These are phyloP conservation scores for Phytophthora lateralis DNA, from an alignment of 352 stramenopile species.

Conservation along the genomic window DNA sequence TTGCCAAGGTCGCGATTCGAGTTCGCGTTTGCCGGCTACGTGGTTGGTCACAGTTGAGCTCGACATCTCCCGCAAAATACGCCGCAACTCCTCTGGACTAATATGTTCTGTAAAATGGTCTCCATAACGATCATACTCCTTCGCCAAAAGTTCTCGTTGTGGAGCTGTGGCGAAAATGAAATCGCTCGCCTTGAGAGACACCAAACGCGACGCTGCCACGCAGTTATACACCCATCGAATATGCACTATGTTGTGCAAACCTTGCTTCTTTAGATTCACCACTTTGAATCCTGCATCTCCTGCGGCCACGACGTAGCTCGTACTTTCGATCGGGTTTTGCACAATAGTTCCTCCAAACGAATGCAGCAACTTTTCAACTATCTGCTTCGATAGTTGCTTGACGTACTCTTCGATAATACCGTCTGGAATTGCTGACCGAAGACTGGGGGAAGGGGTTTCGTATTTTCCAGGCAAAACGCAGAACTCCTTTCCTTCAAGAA, in stretches of 20 bases:
- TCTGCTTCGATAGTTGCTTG: slow-evolving; percentile 64
- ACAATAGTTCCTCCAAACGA: slow-evolving; percentile 70
- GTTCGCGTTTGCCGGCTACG: neutral
- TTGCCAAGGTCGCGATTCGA: slow-evolving; percentile 51
- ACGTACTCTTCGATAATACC: slow-evolving; percentile 40
- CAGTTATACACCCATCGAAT: slow-evolving; percentile 67
- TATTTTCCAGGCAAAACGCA: slow-evolving; percentile 86
- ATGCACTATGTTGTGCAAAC: slow-evolving; percentile 74
- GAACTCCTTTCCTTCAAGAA: slow-evolving; percentile 77
- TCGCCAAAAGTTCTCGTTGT: slow-evolving; percentile 57
- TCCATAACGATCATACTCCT: slow-evolving; percentile 75
- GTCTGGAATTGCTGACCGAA: slow-evolving; percentile 34
- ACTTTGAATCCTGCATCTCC: slow-evolving; percentile 77
- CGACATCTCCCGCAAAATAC: slow-evolving; percentile 54
- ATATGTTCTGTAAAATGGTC: slow-evolving; percentile 77
- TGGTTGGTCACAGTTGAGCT: neutral
- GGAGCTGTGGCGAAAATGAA: slow-evolving; percentile 74
- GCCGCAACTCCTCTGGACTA: slow-evolving; percentile 48
- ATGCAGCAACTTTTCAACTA: slow-evolving; percentile 76
- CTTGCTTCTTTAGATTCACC: slow-evolving; percentile 81
- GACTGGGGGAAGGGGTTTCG: slow-evolving; percentile 17
- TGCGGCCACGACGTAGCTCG: slow-evolving; percentile 69
- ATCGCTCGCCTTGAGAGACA: slow-evolving; percentile 55
- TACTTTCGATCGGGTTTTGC: slow-evolving; percentile 81
- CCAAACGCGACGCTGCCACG: slow-evolving; percentile 36